Conservation (phyloP, 768 basidiomycete species). For the Phallus indusiatus region DNA sequence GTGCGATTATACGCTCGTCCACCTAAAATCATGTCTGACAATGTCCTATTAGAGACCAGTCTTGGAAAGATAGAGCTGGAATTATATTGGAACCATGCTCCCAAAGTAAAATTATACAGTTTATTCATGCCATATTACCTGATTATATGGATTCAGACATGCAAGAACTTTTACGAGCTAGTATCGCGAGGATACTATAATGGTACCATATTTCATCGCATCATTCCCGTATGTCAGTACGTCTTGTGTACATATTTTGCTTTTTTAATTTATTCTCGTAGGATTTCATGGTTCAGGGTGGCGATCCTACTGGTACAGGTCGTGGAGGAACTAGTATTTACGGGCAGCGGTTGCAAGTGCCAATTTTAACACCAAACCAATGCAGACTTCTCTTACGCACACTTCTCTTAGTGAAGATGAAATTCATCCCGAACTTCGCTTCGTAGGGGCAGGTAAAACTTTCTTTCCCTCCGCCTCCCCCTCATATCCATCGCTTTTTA, state of each 20-base stretch:
- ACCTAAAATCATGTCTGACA: constrained; percentile 24
- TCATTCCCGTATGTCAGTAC: constrained; percentile 57
- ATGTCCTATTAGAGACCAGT: constrained; percentile 72
- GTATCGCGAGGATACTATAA: constrained; percentile 92
- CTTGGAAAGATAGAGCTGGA: constrained; percentile 85
- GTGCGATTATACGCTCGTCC: not conserved
- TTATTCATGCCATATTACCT: constrained; percentile 7
- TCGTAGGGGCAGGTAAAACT: constrained; percentile 74
- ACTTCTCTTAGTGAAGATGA: constrained; percentile 64
- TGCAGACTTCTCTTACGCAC: not conserved
- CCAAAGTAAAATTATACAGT: constrained; percentile 34
- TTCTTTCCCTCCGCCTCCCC: not conserved
- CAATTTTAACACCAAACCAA: not conserved
- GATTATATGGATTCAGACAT: constrained; percentile 47
- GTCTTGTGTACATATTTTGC: not conserved
- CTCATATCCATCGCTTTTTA: not conserved
- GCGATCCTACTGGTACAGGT: constrained; percentile 94
- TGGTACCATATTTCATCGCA: constrained; percentile 80
- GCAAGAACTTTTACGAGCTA: constrained; percentile 90
- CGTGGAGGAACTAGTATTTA: constrained; percentile 85
- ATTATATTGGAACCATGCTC: constrained; percentile 89
- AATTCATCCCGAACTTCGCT: constrained; percentile 80
- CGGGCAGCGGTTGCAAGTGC: constrained; percentile 73
- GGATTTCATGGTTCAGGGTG: constrained; percentile 97
- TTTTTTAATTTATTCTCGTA: constrained; percentile 20